Evolutionary conservation across 495 filamentous ascomycete genomes (phyloP), one percentile per base, ranked within the genome.

Genomic region (Xylaria sp.): DNA sequence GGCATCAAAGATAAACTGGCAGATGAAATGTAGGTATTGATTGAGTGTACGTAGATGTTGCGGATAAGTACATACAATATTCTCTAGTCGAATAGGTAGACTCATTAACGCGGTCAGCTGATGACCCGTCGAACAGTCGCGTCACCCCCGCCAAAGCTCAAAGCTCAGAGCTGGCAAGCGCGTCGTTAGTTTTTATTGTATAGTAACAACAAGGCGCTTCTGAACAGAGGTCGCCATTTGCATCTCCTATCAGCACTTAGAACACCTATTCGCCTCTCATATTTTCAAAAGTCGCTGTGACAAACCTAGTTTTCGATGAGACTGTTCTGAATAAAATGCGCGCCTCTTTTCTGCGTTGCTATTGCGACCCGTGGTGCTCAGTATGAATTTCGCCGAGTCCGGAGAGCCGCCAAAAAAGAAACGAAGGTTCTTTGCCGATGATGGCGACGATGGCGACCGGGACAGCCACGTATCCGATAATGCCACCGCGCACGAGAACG

Each of bases 391-490:
- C 70, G 75, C 82, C 69, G 82, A 88, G 43, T 80, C 84, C 3
- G 84, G 88, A 64, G 88, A 90, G 57, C 87, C 89, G 26, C 93
- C 93, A 5, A 80, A 80, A 48, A 97, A 97, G 84, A 94, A 91
- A 80, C 85, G 91, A 67, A 90, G 94, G 33, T 97, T 97, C 80
- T 94, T 97, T 76, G 83, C 84, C 4, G 92, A 96, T 17, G 80
- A 87, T 52, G 77, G 82, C 8, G 82, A 84, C 5, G 92, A 96
- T 17, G 80, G 87, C 53, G 76, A 82, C n/a, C 71, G 37, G 7
- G 19, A 35, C 31, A 37, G 37, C 8, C 15, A 81, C 19, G 26
- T 59, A 62, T 29, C 68, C 65, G 63, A 70, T 58, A 64, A 63
- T 46, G 29, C 71, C 12, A 68, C 31, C 68, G 71, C 53, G 43